Conservation (phyloP, 257 asterid genomes). For the Solanum paucissectum region DNA sequence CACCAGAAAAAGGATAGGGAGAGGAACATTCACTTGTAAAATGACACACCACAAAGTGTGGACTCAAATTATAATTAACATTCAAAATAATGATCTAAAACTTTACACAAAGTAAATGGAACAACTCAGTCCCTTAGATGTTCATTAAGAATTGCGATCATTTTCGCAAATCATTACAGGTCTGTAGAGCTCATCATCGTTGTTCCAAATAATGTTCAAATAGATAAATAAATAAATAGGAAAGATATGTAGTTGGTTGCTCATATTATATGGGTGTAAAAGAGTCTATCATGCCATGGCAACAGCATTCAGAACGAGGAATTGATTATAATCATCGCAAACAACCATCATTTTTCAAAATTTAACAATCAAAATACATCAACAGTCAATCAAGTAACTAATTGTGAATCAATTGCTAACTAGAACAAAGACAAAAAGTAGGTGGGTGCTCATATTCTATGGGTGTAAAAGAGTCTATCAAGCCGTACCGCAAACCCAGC, state of each 20-base stretch:
- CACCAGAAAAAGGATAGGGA: neutral
- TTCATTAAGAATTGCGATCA: neutral
- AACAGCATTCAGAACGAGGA: slow-evolving; percentile 64
- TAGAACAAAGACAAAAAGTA: neutral
- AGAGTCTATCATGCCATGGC: slow-evolving; percentile 58
- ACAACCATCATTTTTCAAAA: neutral
- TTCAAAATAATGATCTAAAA: neutral
- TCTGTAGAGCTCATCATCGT: neutral
- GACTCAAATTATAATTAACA: neutral
- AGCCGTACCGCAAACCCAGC: slow-evolving; percentile 37
- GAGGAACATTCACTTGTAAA: neutral
- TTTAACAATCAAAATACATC: neutral
- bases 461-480: slow-evolving; percentile 69
- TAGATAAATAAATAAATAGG: no score
- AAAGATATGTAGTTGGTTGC: slow-evolving; percentile 11
- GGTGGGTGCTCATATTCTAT: slow-evolving; percentile 68
- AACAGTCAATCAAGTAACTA: neutral
- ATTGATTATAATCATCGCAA: slow-evolving; percentile 58
- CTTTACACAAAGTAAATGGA: neutral
- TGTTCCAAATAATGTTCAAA: neutral
- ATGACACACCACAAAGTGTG: neutral
- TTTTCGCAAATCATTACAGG: neutral
- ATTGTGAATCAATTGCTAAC: neutral
- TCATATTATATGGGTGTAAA: slow-evolving; percentile 81
- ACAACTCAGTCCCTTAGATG: neutral